Conservation (phyloP, 2,329 filamentous ascomycete genomes). For the Penicillium oxalicum region DNA sequence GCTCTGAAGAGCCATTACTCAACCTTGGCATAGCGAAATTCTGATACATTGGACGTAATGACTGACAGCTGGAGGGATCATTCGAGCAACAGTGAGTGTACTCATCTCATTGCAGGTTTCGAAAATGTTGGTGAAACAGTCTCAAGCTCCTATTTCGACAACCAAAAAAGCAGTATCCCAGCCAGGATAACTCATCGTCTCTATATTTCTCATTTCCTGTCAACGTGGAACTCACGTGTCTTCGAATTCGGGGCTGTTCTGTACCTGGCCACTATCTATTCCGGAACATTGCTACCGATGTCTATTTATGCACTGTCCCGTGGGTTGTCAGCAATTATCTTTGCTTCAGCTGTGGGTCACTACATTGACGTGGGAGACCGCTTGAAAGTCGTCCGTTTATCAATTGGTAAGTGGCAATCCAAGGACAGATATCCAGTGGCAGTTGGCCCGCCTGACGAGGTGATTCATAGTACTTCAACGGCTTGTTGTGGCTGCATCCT, state of each 20-base stretch:
- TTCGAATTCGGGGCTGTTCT: conserved; percentile 56
- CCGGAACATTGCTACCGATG: conserved; percentile 54
- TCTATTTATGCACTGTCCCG: conserved; percentile 61
- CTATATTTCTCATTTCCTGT: conserved; percentile 53
- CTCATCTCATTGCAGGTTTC: not conserved
- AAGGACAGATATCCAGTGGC: not conserved
- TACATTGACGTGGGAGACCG: conserved; percentile 35
- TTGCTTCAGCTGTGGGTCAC: conserved; percentile 38
- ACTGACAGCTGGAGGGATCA: not conserved
- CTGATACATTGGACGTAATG: not conserved
- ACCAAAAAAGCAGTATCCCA: not conserved
- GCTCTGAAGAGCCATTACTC: not conserved
- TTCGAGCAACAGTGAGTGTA: not conserved
- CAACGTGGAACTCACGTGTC: conserved; percentile 54
- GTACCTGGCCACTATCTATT: conserved; percentile 49
- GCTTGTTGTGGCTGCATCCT: conserved; percentile 40
- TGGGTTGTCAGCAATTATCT: conserved; percentile 39
- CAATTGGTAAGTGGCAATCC: conserved; percentile 2
- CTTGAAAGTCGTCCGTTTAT: conserved; percentile 8
- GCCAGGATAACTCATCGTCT: conserved; percentile 26
- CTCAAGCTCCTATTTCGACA: not conserved
- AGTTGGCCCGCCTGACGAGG: not conserved
- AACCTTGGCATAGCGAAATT: not conserved
- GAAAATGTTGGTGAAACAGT: not conserved
- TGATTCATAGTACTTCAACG: conserved; percentile 22